Evolutionary conservation across 2,329 filamentous ascomycete species (phyloP).

Genomic region (Alternaria sp.): DNA sequence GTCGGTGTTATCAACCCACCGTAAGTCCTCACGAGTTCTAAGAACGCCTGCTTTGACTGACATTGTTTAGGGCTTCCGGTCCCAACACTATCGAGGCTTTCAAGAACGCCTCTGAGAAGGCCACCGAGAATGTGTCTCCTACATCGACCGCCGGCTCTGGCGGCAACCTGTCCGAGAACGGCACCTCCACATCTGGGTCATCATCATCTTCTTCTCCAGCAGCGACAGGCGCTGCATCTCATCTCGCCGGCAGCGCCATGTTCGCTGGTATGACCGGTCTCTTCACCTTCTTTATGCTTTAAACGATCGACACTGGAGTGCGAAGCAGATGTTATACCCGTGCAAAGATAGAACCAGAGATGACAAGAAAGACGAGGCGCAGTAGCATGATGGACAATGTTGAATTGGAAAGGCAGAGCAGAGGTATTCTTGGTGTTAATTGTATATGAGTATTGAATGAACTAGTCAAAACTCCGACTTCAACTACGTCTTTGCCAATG

Average conservation of each 20-base stretch:
- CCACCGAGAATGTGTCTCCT: conserved; percentile 34
- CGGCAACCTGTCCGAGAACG: conserved; percentile 36
- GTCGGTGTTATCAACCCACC: conserved; percentile 52
- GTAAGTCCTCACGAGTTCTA: conserved; percentile 31
- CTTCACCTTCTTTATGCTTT: conserved; percentile 45
- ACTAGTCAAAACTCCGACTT: conserved; percentile 6
- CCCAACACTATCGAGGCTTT: conserved; percentile 36
- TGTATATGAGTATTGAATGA: conserved; percentile 17
- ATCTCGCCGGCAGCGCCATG: conserved; percentile 33
- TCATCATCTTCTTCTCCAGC: conserved; percentile 17
- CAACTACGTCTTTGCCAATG: background rate
- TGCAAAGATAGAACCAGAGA: background rate
- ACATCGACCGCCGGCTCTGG: conserved; percentile 34
- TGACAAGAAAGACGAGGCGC: background rate
- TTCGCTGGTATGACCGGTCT: conserved; percentile 41
- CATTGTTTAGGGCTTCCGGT: conserved; percentile 25
- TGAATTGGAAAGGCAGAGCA: background rate
- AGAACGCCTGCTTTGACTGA: conserved; percentile 19
- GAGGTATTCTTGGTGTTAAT: conserved; percentile 13
- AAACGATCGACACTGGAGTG: conserved; percentile 17
- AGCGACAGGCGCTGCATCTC: conserved; percentile 39
- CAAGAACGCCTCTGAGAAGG: conserved; percentile 35
- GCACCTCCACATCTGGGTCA: conserved; percentile 22
- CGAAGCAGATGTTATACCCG: conserved; percentile 26
- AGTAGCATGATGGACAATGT: conserved; percentile 9